Conservation (phyloP, 2,329 filamentous ascomycete species). For the Cordyceps cicadae region DNA sequence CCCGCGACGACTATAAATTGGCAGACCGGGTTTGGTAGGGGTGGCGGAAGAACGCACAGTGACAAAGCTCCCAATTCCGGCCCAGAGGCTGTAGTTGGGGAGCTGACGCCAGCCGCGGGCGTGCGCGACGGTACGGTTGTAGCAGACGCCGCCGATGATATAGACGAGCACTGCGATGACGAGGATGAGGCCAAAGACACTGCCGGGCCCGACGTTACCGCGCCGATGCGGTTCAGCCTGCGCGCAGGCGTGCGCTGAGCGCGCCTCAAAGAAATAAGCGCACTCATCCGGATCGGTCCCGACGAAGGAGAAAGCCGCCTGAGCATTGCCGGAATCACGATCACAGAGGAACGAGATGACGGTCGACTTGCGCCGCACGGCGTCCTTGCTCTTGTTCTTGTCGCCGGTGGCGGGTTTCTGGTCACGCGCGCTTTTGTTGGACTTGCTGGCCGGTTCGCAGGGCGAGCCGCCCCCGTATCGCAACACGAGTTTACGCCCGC, state of each 20-base stretch:
- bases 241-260: conserved; percentile 73
- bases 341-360: conserved; percentile 93
- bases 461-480: conserved; percentile 73
- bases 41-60: conserved; percentile 41
- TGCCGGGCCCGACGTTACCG: conserved; percentile 59
- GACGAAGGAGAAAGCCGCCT: conserved; percentile 73
- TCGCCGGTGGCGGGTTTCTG: conserved; percentile 24
- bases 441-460: conserved; percentile 34
- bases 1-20: conserved; percentile 19
- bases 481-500: conserved; percentile 66
- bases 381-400: conserved; percentile 25
- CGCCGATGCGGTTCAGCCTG: conserved; percentile 61
- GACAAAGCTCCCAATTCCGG: conserved; percentile 75
- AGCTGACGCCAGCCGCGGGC: conserved; percentile 91
- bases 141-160: conserved; percentile 84
- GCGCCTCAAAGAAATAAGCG: conserved; percentile 90
- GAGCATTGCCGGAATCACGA: conserved; percentile 60
- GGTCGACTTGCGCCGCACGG: conserved; percentile 60
- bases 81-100: conserved; percentile 91
- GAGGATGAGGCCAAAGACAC: conserved; percentile 83
- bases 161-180: conserved; percentile 75
- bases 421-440: conserved; percentile 25
- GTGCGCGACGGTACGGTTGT: conserved; percentile 89
- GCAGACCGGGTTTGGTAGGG: conserved; percentile 22
- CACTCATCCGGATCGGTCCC: conserved; percentile 79